Evolutionary conservation across 495 filamentous ascomycete genomes (phyloP), one percentile per base, ranked within the genome.

Genomic region (Viridothelium virens): DNA sequence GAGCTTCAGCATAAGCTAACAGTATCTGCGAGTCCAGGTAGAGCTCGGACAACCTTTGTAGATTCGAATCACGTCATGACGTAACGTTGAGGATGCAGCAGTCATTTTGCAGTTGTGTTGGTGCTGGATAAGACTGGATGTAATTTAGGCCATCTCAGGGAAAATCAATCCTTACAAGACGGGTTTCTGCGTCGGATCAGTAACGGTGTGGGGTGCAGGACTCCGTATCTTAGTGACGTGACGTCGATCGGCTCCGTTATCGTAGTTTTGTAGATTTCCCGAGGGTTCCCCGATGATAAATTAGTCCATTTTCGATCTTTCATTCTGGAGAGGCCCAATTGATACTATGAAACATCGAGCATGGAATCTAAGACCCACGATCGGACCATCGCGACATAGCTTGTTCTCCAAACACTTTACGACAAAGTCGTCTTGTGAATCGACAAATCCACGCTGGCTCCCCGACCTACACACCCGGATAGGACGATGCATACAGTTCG

Each of bases 401-500:
- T 59, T 31, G 53, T 14, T 18, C 53, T 59, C 25, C 25, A 25
- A 10, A 34, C 53, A 9, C 53, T 59, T 59, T 0, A 34, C 48
- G 34, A 37, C 61, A 25, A n/a, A 34, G 37, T 11, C 61, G 31
- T 41, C 61, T 10, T 74, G 71, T 18, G 67, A 74, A 46, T 64
- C 68, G 16, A 46, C 71, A 38, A 75, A 65, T 65, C 72, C 84
- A 11, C 83, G 86, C 74, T 96, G 92, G 92, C 87, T 95, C 61
- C 84, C 87, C 16, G 84, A 88, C 56, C 84, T 90, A 14, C 90
- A 87, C 69, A 69, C 78, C 11, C 85, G 91, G 48, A 76, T 96
- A n/a, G 91, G 92, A 9, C 86, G 86, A 75, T 95, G 94, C 75
- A 84, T 96, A 69, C 82, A 82, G 69, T 95, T 95, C 72, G 92